These are phyloP conservation scores for Prinsepia uniflora DNA, from an alignment of 306 rosid species.

Conservation along the genomic window DNA sequence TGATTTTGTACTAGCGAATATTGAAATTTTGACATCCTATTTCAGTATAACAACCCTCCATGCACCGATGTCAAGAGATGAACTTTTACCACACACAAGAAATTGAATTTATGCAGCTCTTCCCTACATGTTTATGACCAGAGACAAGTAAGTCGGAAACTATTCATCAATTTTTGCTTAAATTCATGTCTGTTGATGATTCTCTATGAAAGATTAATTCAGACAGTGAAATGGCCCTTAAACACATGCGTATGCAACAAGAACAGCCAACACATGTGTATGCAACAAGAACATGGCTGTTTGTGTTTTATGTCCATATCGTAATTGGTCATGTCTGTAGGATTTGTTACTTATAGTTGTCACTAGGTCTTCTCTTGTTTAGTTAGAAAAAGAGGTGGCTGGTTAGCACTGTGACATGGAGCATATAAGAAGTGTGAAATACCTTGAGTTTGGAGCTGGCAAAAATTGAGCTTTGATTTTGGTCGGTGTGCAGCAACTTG, in stretches of 20 bases:
- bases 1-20: background rate
- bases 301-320: background rate
- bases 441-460: background rate
- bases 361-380: background rate
- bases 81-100: constrained; percentile 11
- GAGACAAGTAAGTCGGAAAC: constrained; percentile 13
- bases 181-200: background rate
- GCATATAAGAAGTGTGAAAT: no score
- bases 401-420: no score
- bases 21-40: constrained; percentile 12
- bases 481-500: constrained; percentile 1
- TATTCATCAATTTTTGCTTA: background rate
- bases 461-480: background rate
- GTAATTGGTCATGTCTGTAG: background rate
- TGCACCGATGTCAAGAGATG: constrained; percentile 17
- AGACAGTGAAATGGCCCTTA: background rate
- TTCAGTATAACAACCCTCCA: constrained; percentile 28
- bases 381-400: background rate
- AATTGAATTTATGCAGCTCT: constrained; percentile 13
- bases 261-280: background rate
- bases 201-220: background rate
- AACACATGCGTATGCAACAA: background rate
- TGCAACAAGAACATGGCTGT: background rate
- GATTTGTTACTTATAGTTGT: background rate
- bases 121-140: constrained; percentile 8